Percentiles rank a stretch among this genome's conserved stretches.
Evolutionary conservation across 768 basidiomycete species (phyloP).

Genomic region (Inosperma sp.): DNA sequence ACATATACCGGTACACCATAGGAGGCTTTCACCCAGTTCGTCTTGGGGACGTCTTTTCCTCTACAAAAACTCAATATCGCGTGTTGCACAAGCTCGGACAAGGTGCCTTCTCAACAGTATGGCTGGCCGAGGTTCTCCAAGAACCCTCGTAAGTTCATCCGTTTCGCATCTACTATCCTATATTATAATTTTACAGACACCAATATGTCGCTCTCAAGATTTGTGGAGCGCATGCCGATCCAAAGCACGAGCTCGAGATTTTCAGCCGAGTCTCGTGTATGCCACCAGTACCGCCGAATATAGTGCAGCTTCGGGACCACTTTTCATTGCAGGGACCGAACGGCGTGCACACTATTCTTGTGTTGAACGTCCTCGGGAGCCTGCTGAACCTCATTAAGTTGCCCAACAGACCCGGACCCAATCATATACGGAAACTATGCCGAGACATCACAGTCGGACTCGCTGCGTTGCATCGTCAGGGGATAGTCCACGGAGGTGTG

Average conservation of each 20-base stretch:
- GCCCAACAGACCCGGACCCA: not conserved
- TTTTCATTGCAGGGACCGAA: slow-evolving; percentile 9
- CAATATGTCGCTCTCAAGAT: slow-evolving; percentile 2
- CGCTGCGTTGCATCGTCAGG: slow-evolving; percentile 3
- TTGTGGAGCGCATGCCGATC: not conserved
- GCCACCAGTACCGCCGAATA: not conserved
- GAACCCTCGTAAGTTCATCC: too few species aligned
- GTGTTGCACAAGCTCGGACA: not conserved
- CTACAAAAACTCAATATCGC: not conserved
- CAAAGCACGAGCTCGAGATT: too few species aligned
- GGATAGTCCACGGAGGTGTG: not conserved
- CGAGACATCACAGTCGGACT: slow-evolving; percentile 8
- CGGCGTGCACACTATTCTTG: slow-evolving; percentile 11
- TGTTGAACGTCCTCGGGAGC: slow-evolving; percentile 9
- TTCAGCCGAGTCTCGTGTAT: too few species aligned
- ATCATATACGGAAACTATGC: slow-evolving; percentile 1
- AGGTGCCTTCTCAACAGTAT: not conserved
- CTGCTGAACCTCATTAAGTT: slow-evolving; percentile 1
- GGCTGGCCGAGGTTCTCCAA: too few species aligned
- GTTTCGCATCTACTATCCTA: too few species aligned
- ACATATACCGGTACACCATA: not conserved
- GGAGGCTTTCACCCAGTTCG: not conserved
- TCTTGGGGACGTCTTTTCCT: not conserved
- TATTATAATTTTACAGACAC: not conserved
- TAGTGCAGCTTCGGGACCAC: slow-evolving; percentile 8